Percentiles rank a stretch among this genome's conserved stretches.
Conservation (phyloP, 352 stramenopile species). For the Pythium dissotocum region DNA sequence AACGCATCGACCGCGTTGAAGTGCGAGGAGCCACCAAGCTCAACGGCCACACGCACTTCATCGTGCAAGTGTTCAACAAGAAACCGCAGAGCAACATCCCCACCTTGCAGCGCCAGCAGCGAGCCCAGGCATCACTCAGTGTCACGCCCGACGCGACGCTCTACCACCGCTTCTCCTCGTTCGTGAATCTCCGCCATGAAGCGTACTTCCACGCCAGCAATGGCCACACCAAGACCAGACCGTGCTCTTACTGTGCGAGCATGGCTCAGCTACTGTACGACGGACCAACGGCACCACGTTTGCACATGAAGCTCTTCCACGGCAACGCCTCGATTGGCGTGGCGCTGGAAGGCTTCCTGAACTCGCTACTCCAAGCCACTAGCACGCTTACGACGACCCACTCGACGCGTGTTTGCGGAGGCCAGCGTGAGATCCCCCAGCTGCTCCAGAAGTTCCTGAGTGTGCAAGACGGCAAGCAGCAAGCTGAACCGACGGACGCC, state of each 20-base stretch:
- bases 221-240: background rate
- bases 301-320: conserved; percentile 17
- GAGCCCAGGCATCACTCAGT: background rate
- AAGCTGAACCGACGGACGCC: background rate
- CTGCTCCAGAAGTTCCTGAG: conserved; percentile 7
- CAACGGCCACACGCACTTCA: conserved; percentile 50
- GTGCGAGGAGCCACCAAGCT: conserved; percentile 47
- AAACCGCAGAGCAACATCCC: conserved; percentile 24
- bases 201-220: conserved; percentile 19
- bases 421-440: conserved; percentile 18
- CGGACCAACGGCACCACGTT: conserved; percentile 11
- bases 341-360: conserved; percentile 16
- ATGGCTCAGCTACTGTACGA: conserved; percentile 7
- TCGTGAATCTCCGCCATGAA: conserved; percentile 24
- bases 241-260: conserved; percentile 10
- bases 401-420: conserved; percentile 5
- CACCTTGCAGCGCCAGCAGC: conserved; percentile 4
- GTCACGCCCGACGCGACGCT: background rate
- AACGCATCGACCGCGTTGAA: conserved; percentile 47
- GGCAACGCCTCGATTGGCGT: background rate
- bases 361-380: conserved; percentile 1
- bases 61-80: conserved; percentile 52
- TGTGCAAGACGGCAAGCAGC: background rate
- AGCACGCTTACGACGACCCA: background rate
- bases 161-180: conserved; percentile 15